Base-by-base conservation (phyloP, 169 alveolate genomes). In the Cryptosporidium meleagridis region DNA sequence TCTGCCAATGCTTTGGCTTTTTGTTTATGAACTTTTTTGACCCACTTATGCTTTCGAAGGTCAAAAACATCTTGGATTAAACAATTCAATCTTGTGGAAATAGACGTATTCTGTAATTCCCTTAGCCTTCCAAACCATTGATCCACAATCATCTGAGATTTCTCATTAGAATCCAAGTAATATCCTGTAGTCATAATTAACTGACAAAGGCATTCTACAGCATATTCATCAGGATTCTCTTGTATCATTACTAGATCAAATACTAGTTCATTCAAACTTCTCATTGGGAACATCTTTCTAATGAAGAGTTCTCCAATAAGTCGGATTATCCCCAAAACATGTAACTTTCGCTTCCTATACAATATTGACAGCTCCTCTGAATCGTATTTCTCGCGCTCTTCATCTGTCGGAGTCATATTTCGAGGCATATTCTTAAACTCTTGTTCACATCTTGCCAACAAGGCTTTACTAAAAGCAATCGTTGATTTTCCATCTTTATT, bases 61-160 rank as follows among this genome's bases (percentile, higher is more conserved):
- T 96, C 97, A 84, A 96, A 91, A 3, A 95, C 97, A 85, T 96
- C 98, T 91, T 96, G 96, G 72, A 94, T 95, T 53, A 95, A 94
- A 75, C 96, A 96, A 86, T 95, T 95, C 55, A 96, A 92, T 55
- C 98, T 93, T 85, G 94, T 95, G 52, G 98, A 95, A 87, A 93
- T 86, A 35, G 75, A 71, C 62, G 94, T 92, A 61, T 92, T 92
- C 87, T 94, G 95, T 45, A 96, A 93, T 84, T 96, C 98, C 84
- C 87, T 93, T 26, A 96, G 93, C 9, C 98, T 92, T 23, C 98
- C 97, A 75, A 96, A 96, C 98, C 98, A 96, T 87, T 94, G 93
- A 91, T 96, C 98, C 65, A 96, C 91, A 18, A 95, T 95, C 61
- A 95, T 94, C 73, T 95, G 92, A 68, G 94, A 70, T 65, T 92